phyloP scores from a whole-genome alignment of 2,329 filamentous ascomycete species.

The Cladosporium austrohemisphaericum region DNA sequence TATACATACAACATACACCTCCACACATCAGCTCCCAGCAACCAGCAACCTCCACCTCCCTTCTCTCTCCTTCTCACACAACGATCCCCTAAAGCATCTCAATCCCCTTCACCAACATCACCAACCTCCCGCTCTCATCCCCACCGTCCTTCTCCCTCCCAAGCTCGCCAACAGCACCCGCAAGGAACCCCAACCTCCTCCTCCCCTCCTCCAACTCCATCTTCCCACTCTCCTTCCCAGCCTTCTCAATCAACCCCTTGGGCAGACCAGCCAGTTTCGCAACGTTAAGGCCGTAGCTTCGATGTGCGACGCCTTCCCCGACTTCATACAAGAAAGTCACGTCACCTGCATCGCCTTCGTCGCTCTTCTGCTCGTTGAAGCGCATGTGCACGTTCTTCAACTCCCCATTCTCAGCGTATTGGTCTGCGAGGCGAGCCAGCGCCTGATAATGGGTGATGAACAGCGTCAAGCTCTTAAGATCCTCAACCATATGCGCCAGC shows the following conservation, averaged over 20 bases:
- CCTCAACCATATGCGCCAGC: constrained; percentile 73
- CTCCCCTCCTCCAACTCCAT: constrained; percentile 70
- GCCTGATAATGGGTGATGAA: constrained; percentile 99
- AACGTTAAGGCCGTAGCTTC: constrained; percentile 92
- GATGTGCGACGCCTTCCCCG: constrained; percentile 83
- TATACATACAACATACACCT: too few species aligned
- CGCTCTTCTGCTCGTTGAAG: constrained; percentile 59
- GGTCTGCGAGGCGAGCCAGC: constrained; percentile 68
- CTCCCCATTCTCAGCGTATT: constrained; percentile 57
- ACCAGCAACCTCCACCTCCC: too few species aligned
- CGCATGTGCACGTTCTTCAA: constrained; percentile 91
- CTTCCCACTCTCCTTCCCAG: constrained; percentile 72
- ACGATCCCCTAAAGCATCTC: constrained; percentile 39
- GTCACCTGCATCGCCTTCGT: constrained; percentile 62
- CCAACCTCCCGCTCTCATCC: constrained; percentile 30
- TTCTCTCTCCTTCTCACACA: too few species aligned
- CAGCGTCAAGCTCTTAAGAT: constrained; percentile 72
- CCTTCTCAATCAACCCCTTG: constrained; percentile 69
- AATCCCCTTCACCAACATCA: constrained; percentile 39
- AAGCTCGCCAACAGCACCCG: constrained; percentile 24
- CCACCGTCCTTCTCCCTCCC: constrained; percentile 11
- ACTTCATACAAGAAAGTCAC: constrained; percentile 96
- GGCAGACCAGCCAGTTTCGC: constrained; percentile 81
- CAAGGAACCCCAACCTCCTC: constrained; percentile 53
- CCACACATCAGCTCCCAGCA: too few species aligned